These are phyloP conservation scores for Fermentozyma sake DNA, from an alignment of 1,139 yeast genomes.

Conservation along the genomic window DNA sequence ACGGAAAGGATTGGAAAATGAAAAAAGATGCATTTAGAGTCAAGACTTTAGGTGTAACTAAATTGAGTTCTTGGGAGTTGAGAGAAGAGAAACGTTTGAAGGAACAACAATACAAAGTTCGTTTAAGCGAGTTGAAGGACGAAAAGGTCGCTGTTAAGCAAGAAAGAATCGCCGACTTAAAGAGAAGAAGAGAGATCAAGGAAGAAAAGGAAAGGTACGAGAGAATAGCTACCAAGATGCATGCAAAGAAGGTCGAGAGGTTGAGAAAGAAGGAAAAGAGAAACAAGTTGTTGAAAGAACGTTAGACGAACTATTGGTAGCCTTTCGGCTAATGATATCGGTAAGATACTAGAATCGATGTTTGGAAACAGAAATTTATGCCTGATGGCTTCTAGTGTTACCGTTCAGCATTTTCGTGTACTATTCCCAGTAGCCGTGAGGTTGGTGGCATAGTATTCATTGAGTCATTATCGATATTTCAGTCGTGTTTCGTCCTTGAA, in stretches of 20 bases:
- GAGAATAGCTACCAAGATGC: constrained; percentile 66
- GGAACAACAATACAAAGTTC: constrained; percentile 45
- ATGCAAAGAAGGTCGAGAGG: constrained; percentile 74
- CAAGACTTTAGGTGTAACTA: constrained; percentile 14
- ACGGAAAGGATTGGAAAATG: constrained; percentile 25
- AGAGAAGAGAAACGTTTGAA: constrained; percentile 35
- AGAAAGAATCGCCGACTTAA: constrained; percentile 48
- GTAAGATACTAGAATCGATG: no score
- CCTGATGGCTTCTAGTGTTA: no score
- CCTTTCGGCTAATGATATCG: no score
- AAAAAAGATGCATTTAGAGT: constrained; percentile 24
- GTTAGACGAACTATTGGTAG: no score
- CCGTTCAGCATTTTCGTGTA: no score
- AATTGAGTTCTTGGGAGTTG: constrained; percentile 16
- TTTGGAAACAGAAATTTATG: no score
- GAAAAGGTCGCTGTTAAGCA: constrained; percentile 56
- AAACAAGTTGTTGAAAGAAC: constrained; percentile 71
- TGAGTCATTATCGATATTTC: no score
- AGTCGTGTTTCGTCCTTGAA: no score
- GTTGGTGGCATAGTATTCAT: no score
- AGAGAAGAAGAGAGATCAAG: constrained; percentile 63
- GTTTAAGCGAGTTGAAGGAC: constrained; percentile 53
- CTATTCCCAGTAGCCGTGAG: no score
- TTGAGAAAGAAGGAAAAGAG: constrained; percentile 78
- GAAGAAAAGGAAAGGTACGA: constrained; percentile 75